Conservation (phyloP, 805 yeast species). For the Wickerhamiella kazuoi region DNA sequence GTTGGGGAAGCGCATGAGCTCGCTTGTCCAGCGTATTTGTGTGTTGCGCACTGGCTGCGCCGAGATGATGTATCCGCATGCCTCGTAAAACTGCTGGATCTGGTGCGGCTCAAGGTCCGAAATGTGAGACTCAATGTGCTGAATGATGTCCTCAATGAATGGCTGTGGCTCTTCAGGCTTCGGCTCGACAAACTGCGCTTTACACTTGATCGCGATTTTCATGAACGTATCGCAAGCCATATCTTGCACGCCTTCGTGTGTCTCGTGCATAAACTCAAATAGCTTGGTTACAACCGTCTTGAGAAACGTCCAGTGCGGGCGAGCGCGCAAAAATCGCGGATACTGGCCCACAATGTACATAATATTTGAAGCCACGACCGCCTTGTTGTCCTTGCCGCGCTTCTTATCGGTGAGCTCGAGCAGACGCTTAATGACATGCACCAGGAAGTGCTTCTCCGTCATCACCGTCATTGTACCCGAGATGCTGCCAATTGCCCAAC, state of each 20-base stretch:
- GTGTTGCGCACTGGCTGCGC: constrained; percentile 60
- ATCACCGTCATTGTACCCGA: constrained; percentile 97
- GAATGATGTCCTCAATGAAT: constrained; percentile 75
- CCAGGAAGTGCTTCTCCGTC: constrained; percentile 86
- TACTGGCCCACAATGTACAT: constrained; percentile 99
- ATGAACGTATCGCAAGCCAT: constrained; percentile 99
- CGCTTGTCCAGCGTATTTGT: constrained; percentile 54
- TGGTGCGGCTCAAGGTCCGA: constrained; percentile 93
- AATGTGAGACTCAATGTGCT: constrained; percentile 67
- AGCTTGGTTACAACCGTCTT: constrained; percentile 90
- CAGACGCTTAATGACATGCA: constrained; percentile 80
- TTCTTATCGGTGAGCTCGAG: constrained; percentile 86
- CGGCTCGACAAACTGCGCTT: constrained; percentile 78
- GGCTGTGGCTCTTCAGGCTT: constrained; percentile 80
- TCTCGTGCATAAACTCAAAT: constrained; percentile 98
- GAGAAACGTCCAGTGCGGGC: constrained; percentile 95
- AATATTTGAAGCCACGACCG: constrained; percentile 97
- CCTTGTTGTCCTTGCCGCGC: constrained; percentile 94
- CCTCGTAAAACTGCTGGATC: constrained; percentile 93
- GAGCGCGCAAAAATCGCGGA: constrained; percentile 90
- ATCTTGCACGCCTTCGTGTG: constrained; percentile 99
- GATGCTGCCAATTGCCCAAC: constrained; percentile 99
- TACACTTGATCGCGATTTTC: constrained; percentile 88
- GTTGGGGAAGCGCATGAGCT: constrained; percentile 82
- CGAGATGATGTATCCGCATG: constrained; percentile 83